Conservation (phyloP, 306 rosid genomes). For the Sicyos edulis region DNA sequence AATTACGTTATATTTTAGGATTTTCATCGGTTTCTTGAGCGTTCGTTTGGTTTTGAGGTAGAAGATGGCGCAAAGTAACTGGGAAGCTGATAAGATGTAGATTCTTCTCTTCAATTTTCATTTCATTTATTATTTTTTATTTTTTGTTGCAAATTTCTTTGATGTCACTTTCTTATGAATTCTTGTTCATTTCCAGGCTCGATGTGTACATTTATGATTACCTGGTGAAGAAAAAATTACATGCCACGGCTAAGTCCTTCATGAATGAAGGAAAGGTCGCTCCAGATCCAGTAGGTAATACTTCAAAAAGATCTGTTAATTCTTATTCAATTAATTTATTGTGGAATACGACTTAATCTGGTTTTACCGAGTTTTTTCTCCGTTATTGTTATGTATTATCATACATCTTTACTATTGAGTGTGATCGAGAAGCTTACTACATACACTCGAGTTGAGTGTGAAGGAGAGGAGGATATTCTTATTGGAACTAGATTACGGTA, state of each 20-base stretch:
- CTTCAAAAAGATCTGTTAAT: not conserved
- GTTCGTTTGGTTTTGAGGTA: constrained; percentile 27
- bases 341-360: not conserved
- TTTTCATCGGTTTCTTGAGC: constrained; percentile 20
- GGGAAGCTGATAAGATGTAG: constrained; percentile 99
- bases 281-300: constrained; percentile 92
- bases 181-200: constrained; percentile 49
- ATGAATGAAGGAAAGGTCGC: constrained; percentile 94
- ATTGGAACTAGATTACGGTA: not conserved
- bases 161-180: not conserved
- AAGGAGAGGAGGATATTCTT: not conserved
- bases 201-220: constrained; percentile 94
- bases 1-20: constrained; percentile 4
- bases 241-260: constrained; percentile 85
- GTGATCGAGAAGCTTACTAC: not conserved
- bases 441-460: not conserved
- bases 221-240: constrained; percentile 83
- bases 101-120: not conserved
- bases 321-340: not conserved
- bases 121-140: not conserved
- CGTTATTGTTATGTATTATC: not conserved
- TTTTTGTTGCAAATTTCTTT: not conserved
- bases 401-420: not conserved
- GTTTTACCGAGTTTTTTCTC: not conserved
- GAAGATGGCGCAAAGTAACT: constrained; percentile 81